phyloP scores from a whole-genome alignment of 495 filamentous ascomycete genomes.

The Xylaria telfairii region DNA sequence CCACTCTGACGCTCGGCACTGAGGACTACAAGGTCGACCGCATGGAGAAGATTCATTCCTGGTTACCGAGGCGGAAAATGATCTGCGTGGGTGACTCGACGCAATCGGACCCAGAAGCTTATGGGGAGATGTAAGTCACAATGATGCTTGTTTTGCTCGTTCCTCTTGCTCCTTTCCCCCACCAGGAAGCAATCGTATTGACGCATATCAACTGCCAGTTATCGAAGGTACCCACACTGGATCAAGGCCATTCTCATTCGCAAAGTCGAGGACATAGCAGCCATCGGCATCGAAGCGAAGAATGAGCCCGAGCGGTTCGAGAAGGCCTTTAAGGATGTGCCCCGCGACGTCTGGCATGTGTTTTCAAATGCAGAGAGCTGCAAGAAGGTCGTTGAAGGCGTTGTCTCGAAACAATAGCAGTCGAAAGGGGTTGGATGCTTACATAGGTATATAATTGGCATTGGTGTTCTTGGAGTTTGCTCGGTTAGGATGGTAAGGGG shows the following conservation, averaged over 20 bases:
- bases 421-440: background rate
- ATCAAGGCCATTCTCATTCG: constrained; percentile 82
- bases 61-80: constrained; percentile 79
- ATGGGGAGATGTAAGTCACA: constrained; percentile 70
- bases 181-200: background rate
- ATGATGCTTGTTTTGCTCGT: background rate
- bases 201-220: constrained; percentile 37
- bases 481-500: background rate
- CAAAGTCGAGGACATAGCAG: constrained; percentile 77
- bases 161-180: background rate
- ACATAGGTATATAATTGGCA: background rate
- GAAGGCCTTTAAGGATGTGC: constrained; percentile 79
- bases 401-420: constrained; percentile 32
- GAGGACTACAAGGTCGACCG: constrained; percentile 86
- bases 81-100: constrained; percentile 90
- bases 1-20: constrained; percentile 79
- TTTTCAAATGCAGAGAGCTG: constrained; percentile 78
- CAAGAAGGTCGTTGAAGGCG: constrained; percentile 44
- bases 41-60: constrained; percentile 74
- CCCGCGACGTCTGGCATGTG: constrained; percentile 73
- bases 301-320: constrained; percentile 79
- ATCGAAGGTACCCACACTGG: constrained; percentile 67
- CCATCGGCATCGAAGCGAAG: constrained; percentile 70
- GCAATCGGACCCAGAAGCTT: constrained; percentile 89
- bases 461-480: background rate